Conservation (phyloP, 2,329 filamentous ascomycete species). For the Paraphaeosphaeria minitans region DNA sequence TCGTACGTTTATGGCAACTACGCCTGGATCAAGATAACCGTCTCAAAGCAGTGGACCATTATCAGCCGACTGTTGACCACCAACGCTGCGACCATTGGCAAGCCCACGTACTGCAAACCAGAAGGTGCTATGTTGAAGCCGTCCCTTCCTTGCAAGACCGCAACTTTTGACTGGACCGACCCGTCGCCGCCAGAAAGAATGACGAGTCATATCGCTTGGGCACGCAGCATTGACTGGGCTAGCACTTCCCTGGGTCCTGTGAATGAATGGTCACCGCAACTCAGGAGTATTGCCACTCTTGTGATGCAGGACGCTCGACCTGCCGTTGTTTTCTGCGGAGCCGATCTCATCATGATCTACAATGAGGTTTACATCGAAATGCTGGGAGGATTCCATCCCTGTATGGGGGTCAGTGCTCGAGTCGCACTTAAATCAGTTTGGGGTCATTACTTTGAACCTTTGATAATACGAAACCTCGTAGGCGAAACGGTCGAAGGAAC, state of each 20-base stretch:
- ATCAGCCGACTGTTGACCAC: slow-evolving; percentile 18
- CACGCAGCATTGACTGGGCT: slow-evolving; percentile 72
- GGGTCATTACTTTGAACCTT: slow-evolving; percentile 19
- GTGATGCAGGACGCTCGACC: slow-evolving; percentile 64
- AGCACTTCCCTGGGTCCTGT: slow-evolving; percentile 74
- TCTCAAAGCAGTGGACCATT: slow-evolving; percentile 28
- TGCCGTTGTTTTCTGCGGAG: slow-evolving; percentile 63
- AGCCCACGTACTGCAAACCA: not conserved
- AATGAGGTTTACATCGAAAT: slow-evolving; percentile 44
- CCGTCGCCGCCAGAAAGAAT: slow-evolving; percentile 44
- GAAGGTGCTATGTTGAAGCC: not conserved
- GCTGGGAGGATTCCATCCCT: slow-evolving; percentile 54
- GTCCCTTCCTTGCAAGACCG: not conserved
- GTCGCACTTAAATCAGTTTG: slow-evolving; percentile 58
- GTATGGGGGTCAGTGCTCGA: slow-evolving; percentile 62
- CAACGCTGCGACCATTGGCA: not conserved
- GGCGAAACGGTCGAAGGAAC: slow-evolving; percentile 50
- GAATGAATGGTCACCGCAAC: slow-evolving; percentile 68
- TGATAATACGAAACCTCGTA: slow-evolving; percentile 26
- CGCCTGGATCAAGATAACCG: slow-evolving; percentile 22
- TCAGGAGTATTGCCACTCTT: slow-evolving; percentile 76
- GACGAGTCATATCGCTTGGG: slow-evolving; percentile 71
- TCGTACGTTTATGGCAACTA: slow-evolving; percentile 13
- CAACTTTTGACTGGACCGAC: slow-evolving; percentile 12
- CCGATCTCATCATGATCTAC: slow-evolving; percentile 45